Conservation (phyloP, 805 yeast species). For the Gaillardinia entomophila region DNA sequence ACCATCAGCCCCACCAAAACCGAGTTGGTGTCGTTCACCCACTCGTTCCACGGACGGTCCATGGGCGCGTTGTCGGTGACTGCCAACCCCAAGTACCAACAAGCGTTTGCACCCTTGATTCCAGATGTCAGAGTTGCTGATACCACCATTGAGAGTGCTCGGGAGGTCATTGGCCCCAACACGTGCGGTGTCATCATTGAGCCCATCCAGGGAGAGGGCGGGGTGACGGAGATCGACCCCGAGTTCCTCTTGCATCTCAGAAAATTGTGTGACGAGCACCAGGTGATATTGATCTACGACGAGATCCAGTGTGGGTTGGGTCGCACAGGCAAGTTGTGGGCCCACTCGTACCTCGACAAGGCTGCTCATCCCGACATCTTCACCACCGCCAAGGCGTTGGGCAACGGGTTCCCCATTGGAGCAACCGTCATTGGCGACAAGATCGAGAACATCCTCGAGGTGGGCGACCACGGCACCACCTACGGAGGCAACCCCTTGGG, state of each 20-base stretch:
- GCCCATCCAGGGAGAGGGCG: constrained; percentile 99
- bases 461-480: constrained; percentile 98
- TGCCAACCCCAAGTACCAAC: constrained; percentile 87
- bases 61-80: constrained; percentile 92
- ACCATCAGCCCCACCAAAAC: constrained; percentile 46
- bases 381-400: constrained; percentile 93
- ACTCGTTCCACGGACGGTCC: constrained; percentile 93
- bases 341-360: constrained; percentile 67
- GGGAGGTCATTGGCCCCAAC: constrained; percentile 44
- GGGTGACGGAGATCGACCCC: constrained; percentile 62
- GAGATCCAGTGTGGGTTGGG: constrained; percentile 98
- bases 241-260: constrained; percentile 66
- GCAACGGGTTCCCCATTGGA: constrained; percentile 95
- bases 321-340: constrained; percentile 90
- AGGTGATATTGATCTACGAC: constrained; percentile 80
- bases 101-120: constrained; percentile 85
- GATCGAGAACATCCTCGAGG: constrained; percentile 65
- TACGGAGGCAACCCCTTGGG: constrained; percentile 97
- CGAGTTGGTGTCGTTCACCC: constrained; percentile 81
- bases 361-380: constrained; percentile 92
- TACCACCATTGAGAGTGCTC: constrained; percentile 56
- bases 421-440: constrained; percentile 84
- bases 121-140: constrained; percentile 77
- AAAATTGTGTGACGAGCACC: constrained; percentile 58
- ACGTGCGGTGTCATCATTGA: constrained; percentile 93